Percentiles rank a stretch among this genome's conserved stretches.
phyloP scores from a whole-genome alignment of 106 monocot species.

The Agapanthus africanus region DNA sequence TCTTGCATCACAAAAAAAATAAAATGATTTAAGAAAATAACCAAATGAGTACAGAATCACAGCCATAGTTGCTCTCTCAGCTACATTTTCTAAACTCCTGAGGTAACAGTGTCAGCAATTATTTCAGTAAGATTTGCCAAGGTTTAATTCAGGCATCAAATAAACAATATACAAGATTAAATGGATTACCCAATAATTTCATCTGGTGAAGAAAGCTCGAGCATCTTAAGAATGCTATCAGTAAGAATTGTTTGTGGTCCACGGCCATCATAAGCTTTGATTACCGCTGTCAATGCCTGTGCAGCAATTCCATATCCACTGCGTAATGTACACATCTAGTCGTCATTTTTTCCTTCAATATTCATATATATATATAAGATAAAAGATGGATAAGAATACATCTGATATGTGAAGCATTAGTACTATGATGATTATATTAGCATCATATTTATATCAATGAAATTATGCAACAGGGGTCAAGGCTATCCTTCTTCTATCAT shows the following conservation, averaged over 20 bases:
- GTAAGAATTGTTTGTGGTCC: constrained; percentile 81
- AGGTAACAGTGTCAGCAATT: background rate
- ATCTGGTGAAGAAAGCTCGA: constrained; percentile 81
- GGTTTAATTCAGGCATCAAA: background rate
- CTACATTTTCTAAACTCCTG: background rate
- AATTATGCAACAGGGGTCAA: too few species aligned
- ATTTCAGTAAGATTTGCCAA: background rate
- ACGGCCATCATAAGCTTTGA: constrained; percentile 91
- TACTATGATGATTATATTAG: background rate
- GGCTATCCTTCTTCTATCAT: too few species aligned
- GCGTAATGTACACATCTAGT: constrained; percentile 24
- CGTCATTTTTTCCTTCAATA: background rate
- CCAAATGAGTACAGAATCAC: background rate
- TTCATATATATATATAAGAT: background rate
- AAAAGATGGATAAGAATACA: background rate
- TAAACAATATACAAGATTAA: background rate
- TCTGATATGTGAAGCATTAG: background rate
- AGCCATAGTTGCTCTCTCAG: background rate
- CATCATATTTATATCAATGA: background rate
- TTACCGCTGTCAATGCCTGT: constrained; percentile 89
- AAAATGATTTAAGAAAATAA: background rate
- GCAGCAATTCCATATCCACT: constrained; percentile 99
- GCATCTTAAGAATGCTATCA: constrained; percentile 50
- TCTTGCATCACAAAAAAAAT: background rate
- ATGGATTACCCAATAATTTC: constrained; percentile 82